Percentiles rank a stretch among this genome's conserved stretches.
These are phyloP conservation scores for Setomelanomma holmii DNA, from an alignment of 2,329 filamentous ascomycete genomes.

Conservation along the genomic window DNA sequence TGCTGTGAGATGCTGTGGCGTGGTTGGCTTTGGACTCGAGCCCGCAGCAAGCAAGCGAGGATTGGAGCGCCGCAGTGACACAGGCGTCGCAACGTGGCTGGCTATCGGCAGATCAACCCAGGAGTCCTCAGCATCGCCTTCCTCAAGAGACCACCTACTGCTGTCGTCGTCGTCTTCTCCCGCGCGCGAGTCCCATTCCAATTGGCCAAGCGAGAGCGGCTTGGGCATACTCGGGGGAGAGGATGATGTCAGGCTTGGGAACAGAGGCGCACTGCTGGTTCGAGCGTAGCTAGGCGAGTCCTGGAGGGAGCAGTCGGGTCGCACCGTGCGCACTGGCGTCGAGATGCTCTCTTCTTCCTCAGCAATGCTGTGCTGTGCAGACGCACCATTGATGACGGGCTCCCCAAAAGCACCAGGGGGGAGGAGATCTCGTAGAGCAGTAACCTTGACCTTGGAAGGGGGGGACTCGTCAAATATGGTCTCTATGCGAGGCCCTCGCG, in stretches of 20 bases:
- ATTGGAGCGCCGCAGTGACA: slow-evolving; percentile 42
- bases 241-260: slow-evolving; percentile 50
- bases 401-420: slow-evolving; percentile 55
- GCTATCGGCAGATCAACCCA: slow-evolving; percentile 49
- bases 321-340: slow-evolving; percentile 56
- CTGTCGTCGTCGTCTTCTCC: slow-evolving; percentile 49
- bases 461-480: slow-evolving; percentile 84
- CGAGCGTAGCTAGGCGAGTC: slow-evolving; percentile 45
- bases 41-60: slow-evolving; percentile 36
- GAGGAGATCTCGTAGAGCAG: slow-evolving; percentile 57
- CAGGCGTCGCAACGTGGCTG: slow-evolving; percentile 40
- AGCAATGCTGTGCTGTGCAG: slow-evolving; percentile 54
- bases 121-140: slow-evolving; percentile 45
- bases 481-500: slow-evolving; percentile 74
- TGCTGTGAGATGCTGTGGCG: slow-evolving; percentile 46
- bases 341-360: slow-evolving; percentile 59
- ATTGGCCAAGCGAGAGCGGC: slow-evolving; percentile 48
- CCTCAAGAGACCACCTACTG: slow-evolving; percentile 52
- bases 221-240: slow-evolving; percentile 56
- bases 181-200: slow-evolving; percentile 49
- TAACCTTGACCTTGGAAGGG: slow-evolving; percentile 51
- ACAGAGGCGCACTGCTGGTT: slow-evolving; percentile 42
- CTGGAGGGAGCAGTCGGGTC: slow-evolving; percentile 45
- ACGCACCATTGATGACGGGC: slow-evolving; percentile 38
- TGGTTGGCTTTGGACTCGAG: slow-evolving; percentile 47